Percentiles rank a stretch among this genome's conserved stretches.
phyloP scores from a whole-genome alignment of 116 monocot genomes.

The Posidonia oceanica region DNA sequence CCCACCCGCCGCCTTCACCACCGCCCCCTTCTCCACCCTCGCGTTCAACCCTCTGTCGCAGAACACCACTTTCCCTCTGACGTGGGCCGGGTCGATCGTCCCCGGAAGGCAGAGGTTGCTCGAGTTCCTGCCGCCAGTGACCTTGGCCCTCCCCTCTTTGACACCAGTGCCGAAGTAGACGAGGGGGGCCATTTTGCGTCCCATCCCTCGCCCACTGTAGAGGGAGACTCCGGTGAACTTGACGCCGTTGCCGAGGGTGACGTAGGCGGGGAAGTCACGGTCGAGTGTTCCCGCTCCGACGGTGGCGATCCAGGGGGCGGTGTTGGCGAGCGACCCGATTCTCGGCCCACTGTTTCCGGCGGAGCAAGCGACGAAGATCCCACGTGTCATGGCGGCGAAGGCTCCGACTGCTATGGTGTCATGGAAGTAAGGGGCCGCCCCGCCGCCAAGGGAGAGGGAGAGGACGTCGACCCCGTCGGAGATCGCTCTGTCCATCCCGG shows the following conservation, averaged over 20 bases:
- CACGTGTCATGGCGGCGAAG: slow-evolving; percentile 52
- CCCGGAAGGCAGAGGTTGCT: slow-evolving; percentile 70
- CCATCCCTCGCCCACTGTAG: slow-evolving; percentile 55
- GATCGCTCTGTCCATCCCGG: slow-evolving; percentile 77
- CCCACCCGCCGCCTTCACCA: slow-evolving; percentile 78
- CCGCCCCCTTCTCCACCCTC: slow-evolving; percentile 74
- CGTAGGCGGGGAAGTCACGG: slow-evolving; percentile 76
- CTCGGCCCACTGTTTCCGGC: slow-evolving; percentile 84
- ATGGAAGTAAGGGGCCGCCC: slow-evolving; percentile 46
- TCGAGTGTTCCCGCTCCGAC: slow-evolving; percentile 87
- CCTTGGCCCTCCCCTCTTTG: too few relatives aligned
- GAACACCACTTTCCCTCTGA: slow-evolving; percentile 62
- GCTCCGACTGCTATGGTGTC: slow-evolving; percentile 77
- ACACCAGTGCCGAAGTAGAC: slow-evolving; percentile 22
- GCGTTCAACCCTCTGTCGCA: slow-evolving; percentile 69
- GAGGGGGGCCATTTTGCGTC: slow-evolving; percentile 15
- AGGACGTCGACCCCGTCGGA: slow-evolving; percentile 71
- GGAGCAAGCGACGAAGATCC: slow-evolving; percentile 88
- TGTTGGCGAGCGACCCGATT: slow-evolving; percentile 48
- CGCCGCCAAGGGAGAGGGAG: slow-evolving; percentile 87
- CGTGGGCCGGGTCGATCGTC: slow-evolving; percentile 36
- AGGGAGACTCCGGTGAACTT: slow-evolving; percentile 65
- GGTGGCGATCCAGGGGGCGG: slow-evolving; percentile 90
- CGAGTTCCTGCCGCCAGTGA: slow-evolving; percentile 22
- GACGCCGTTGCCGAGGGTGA: slow-evolving; percentile 23